Percentiles rank a stretch among this genome's conserved stretches.
phyloP scores from a whole-genome alignment of 371 early-diverging fungal species.

The Funneliformis caledonium region DNA sequence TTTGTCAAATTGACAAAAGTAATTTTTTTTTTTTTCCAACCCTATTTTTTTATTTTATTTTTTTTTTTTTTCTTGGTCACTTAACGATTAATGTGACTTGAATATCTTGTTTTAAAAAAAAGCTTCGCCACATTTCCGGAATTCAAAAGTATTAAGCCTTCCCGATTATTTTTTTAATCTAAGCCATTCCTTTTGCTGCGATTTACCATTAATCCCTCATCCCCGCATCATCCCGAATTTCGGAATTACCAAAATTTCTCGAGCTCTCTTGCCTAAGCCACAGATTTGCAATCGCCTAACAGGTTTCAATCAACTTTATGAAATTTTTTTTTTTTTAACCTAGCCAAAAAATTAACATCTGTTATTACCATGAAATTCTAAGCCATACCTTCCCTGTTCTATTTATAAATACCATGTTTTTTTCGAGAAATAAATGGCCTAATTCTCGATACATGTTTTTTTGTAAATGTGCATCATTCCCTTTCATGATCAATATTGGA shows the following conservation, averaged over 20 bases:
- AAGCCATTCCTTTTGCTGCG: not conserved
- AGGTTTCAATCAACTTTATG: not conserved
- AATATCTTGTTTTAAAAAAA: too few relatives aligned
- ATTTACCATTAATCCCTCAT: not conserved
- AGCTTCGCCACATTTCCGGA: not conserved
- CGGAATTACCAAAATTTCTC: not conserved
- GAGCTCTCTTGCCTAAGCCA: not conserved
- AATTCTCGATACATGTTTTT: not conserved
- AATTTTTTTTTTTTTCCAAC: too few relatives aligned
- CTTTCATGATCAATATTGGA: not conserved
- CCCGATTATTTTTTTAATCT: not conserved
- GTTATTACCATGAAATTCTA: not conserved
- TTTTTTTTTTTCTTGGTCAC: too few relatives aligned
- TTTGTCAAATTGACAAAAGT: not conserved
- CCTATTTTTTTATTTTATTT: too few relatives aligned
- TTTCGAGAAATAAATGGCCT: not conserved
- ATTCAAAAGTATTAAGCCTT: not conserved
- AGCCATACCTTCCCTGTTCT: not conserved
- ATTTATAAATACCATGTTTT: not conserved
- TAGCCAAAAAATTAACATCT: not conserved
- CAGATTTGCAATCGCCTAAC: not conserved
- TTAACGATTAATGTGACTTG: too few relatives aligned
- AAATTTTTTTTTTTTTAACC: not conserved
- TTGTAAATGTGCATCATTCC: not conserved
- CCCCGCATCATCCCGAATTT: not conserved